Evolutionary conservation across 257 asterid genomes (phyloP), one percentile per base, ranked within the genome.

Genomic region (Lavandula angustifolia): DNA sequence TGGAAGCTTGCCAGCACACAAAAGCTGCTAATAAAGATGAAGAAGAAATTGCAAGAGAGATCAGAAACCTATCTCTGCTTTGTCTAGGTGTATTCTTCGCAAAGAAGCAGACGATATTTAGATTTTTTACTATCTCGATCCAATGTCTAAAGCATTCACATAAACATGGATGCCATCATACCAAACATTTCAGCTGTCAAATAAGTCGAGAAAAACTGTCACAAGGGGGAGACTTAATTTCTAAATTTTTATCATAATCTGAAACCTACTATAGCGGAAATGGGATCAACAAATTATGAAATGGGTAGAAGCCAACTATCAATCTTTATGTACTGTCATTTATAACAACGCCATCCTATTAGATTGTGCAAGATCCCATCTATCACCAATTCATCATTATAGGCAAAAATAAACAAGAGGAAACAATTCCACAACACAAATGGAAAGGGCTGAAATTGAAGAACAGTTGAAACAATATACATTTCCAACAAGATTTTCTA

Each of bases 351-450:
- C 53, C 8, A 48, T 41, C 29, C 12, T 8, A 29, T 13, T 8
- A 66, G 27, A 22, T 27, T 29, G 35, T 50, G 14, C 47, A 6
- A 53, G 29, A 5, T 11, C n/a, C 11, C 32, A 60, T 29, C 31
- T 50, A 47, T 72, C 71, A 72, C 33, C 47, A 60, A 13, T 29
- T 72, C 71, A 72, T 43, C 47, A 60, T 13, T 29, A 64, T 17
- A 43, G 35, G 33, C 41, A 52, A 51, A 47, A 56, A 59, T 4
- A 69, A 58, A 40, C 32, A 0, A 4, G 17, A 9, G 44, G 46
- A 40, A 17, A 33, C 31, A 55, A 35, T 27, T 54, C 38, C 8
- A 35, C 29, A 11, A 31, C 54, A 7, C 42, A 34, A 18, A 0
- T 7, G 66, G 33, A n/a, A 47, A 31, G 50, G 4, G 55, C 6